phyloP scores from a whole-genome alignment of 1,284 basidiomycete genomes.

The Apiotrichum domesticum region DNA sequence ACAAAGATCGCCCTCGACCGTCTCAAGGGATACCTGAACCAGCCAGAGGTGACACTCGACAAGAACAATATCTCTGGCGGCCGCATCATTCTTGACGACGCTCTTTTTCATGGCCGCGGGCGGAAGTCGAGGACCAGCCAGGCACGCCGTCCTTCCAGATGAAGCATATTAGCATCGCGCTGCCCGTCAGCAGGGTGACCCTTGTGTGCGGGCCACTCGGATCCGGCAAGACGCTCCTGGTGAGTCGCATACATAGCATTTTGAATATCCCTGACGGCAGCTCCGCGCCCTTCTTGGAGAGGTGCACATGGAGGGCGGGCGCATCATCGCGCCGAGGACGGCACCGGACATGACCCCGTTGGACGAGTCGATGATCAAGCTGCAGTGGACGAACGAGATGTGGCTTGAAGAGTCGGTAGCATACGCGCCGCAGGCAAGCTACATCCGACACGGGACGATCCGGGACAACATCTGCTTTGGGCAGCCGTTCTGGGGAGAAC shows the following conservation, averaged over 20 bases:
- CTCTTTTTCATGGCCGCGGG: conserved; percentile 36
- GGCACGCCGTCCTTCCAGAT: conserved; percentile 22
- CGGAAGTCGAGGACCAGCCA: background rate
- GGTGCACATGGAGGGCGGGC: conserved; percentile 23
- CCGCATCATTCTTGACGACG: conserved; percentile 24
- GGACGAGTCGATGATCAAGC: conserved; percentile 11
- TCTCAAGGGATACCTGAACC: conserved; percentile 32
- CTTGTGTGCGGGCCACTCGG: conserved; percentile 45
- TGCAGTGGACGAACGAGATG: conserved; percentile 23
- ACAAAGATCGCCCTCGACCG: conserved; percentile 38
- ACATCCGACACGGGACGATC: conserved; percentile 44
- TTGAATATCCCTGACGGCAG: conserved; percentile 15
- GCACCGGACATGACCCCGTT: conserved; percentile 26
- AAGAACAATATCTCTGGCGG: conserved; percentile 9
- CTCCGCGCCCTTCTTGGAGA: conserved; percentile 43
- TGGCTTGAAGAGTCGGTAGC: conserved; percentile 41
- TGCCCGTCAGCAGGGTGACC: conserved; percentile 34
- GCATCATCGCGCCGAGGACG: conserved; percentile 27
- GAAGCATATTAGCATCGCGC: conserved; percentile 23
- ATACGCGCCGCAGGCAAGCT: conserved; percentile 44
- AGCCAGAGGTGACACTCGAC: conserved; percentile 32
- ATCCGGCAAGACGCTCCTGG: conserved; percentile 43
- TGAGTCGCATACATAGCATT: conserved; percentile 13
- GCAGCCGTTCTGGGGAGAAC: conserved; percentile 40
- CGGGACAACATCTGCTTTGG: conserved; percentile 47